phyloP scores from a whole-genome alignment of 2,329 filamentous ascomycete species.

The Clonostachys chloroleuca region DNA sequence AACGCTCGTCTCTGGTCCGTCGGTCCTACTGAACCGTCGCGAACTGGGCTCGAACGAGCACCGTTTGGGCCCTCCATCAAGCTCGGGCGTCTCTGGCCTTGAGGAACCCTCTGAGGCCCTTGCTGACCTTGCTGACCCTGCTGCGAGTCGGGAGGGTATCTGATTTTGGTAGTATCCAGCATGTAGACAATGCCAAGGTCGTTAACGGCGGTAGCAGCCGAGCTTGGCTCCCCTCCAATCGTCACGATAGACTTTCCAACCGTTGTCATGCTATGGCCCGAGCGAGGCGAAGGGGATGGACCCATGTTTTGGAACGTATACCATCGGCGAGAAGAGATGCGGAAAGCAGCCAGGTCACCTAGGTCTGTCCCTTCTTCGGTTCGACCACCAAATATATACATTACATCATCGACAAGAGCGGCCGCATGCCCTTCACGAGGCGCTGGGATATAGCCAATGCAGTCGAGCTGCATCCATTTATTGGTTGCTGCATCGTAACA shows the following conservation, averaged over 20 bases:
- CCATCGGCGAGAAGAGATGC: constrained; percentile 79
- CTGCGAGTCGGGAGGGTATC: constrained; percentile 76
- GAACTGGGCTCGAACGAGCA: constrained; percentile 31
- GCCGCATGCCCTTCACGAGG: constrained; percentile 93
- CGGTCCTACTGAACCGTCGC: constrained; percentile 46
- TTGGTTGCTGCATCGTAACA: constrained; percentile 83
- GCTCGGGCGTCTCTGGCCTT: constrained; percentile 35
- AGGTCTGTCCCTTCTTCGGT: constrained; percentile 91
- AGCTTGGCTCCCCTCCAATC: constrained; percentile 90
- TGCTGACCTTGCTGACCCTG: constrained; percentile 7
- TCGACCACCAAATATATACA: constrained; percentile 97
- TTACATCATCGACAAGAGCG: constrained; percentile 90
- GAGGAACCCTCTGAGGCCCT: constrained; percentile 28
- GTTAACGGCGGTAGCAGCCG: constrained; percentile 71
- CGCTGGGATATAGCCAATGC: constrained; percentile 94
- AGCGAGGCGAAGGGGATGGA: constrained; percentile 85
- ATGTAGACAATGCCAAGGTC: constrained; percentile 89
- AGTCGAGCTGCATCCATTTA: constrained; percentile 84
- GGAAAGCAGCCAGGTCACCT: constrained; percentile 82
- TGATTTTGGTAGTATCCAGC: constrained; percentile 91
- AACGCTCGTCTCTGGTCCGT: constrained; percentile 43
- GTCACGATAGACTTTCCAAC: constrained; percentile 91
- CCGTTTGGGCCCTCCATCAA: constrained; percentile 23
- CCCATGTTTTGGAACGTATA: constrained; percentile 99
- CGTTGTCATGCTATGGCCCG: constrained; percentile 96